A percentile compares a stretch with the other conserved stretches of the same genome.
phyloP scores from a whole-genome alignment of 352 stramenopile species.

The Globisporangium irregulare region DNA sequence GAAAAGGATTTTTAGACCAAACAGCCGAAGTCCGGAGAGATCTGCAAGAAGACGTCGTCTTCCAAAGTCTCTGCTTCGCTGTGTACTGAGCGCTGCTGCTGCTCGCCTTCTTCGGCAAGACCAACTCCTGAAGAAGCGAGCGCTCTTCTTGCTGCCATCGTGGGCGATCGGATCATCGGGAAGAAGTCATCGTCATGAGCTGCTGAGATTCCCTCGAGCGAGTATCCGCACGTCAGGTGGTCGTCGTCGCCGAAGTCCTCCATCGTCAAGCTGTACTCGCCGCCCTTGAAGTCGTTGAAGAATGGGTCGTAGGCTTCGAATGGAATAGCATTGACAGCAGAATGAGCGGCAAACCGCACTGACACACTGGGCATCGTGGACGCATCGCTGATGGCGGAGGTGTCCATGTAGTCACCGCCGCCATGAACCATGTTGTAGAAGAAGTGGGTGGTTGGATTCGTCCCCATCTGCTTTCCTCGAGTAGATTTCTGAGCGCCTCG shows the following conservation, averaged over 20 bases:
- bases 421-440: conserved; percentile 18
- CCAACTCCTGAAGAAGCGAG: background rate
- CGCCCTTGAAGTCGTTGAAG: conserved; percentile 41
- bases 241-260: conserved; percentile 50
- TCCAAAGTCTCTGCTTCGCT: conserved; percentile 34
- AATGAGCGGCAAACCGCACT: conserved; percentile 37
- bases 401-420: conserved; percentile 7
- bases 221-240: conserved; percentile 43
- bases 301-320: conserved; percentile 44
- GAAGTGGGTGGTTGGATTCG: conserved; percentile 2
- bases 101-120: conserved; percentile 1
- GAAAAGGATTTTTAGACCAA: conserved; percentile 41
- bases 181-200: conserved; percentile 42
- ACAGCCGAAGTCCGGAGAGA: conserved; percentile 81
- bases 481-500: conserved; percentile 1
- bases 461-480: conserved; percentile 1
- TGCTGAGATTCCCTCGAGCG: conserved; percentile 38
- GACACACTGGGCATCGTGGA: conserved; percentile 15
- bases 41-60: conserved; percentile 83
- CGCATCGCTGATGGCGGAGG: background rate
- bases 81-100: conserved; percentile 19
- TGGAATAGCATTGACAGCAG: conserved; percentile 3
- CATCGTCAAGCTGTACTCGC: conserved; percentile 40
- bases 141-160: conserved; percentile 36
- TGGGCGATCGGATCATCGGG: conserved; percentile 40